Evolutionary conservation across 106 monocot species (phyloP).

Genomic region (Dendrobium nobile): DNA sequence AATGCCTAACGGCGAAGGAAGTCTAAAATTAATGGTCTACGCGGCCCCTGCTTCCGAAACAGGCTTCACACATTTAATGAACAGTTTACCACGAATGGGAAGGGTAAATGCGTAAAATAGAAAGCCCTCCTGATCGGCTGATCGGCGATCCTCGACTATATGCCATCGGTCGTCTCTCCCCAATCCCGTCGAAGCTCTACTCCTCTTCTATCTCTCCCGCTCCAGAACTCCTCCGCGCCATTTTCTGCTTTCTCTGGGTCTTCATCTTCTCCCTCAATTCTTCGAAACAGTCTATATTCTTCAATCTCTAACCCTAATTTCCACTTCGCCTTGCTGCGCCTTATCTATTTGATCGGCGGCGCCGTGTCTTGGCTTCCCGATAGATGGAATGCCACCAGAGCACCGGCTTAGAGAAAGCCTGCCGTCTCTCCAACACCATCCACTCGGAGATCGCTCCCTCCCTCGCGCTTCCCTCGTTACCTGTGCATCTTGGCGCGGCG

Average conservation of each 20-base stretch:
- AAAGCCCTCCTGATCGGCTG: not conserved
- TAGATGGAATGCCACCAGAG: slow-evolving; percentile 37
- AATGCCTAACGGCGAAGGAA: no score
- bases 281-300: not conserved
- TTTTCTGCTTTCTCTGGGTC: not conserved
- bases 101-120: not conserved
- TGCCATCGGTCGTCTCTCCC: slow-evolving; percentile 3
- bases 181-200: not conserved
- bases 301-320: slow-evolving; percentile 11
- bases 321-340: not conserved
- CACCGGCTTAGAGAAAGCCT: slow-evolving; percentile 56
- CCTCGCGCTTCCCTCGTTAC: slow-evolving; percentile 68
- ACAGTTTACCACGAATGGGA: not conserved
- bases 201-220: not conserved
- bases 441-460: slow-evolving; percentile 72
- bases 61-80: not conserved
- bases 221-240: not conserved
- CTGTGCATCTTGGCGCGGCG: slow-evolving; percentile 47
- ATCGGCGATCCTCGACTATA: not conserved
- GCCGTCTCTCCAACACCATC: slow-evolving; percentile 68
- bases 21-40: no score
- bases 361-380: not conserved
- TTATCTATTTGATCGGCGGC: not conserved
- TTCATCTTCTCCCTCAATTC: not conserved
- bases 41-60: not conserved